Evolutionary conservation across 2,329 filamentous ascomycete species (phyloP).

Genomic region (Plenodomus lindquistii): DNA sequence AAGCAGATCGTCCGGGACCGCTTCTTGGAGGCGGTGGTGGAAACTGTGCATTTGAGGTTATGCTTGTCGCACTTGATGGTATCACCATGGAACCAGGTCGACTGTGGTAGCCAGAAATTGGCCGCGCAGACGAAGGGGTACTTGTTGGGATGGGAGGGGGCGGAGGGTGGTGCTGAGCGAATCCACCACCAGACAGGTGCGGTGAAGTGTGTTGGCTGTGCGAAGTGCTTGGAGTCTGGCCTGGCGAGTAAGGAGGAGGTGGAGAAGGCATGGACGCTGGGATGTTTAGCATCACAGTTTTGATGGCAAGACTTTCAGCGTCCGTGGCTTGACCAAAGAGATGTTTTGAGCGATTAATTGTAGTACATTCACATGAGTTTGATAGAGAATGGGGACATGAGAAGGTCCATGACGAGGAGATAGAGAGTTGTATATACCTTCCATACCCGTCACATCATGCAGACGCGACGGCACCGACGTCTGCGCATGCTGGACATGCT

Average conservation of each 20-base stretch:
- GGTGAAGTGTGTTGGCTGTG: constrained; percentile 43
- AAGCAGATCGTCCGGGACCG: constrained; percentile 42
- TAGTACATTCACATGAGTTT: not conserved
- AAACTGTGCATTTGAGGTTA: constrained; percentile 41
- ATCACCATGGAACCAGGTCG: constrained; percentile 36
- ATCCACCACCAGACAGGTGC: constrained; percentile 40
- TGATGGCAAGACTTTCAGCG: too few species aligned
- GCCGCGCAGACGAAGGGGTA: constrained; percentile 31
- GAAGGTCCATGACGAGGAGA: not conserved
- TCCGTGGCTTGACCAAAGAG: too few species aligned
- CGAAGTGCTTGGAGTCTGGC: constrained; percentile 44
- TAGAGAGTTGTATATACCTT: constrained; percentile 46
- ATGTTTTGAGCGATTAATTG: not conserved
- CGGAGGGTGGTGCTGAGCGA: constrained; percentile 43
- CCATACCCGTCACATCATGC: constrained; percentile 52
- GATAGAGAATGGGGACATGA: too few species aligned
- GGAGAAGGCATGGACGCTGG: constrained; percentile 55
- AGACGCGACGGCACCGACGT: constrained; percentile 34
- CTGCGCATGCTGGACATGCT: constrained; percentile 41
- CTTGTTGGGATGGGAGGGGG: constrained; percentile 30
- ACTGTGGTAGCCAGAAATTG: constrained; percentile 37
- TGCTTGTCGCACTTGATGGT: constrained; percentile 42
- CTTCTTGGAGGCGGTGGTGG: constrained; percentile 45
- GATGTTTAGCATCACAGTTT: constrained; percentile 18
- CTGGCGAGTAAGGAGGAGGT: constrained; percentile 54